Evolutionary conservation across 805 yeast species (phyloP).

Genomic region (Candida mattraensis): DNA sequence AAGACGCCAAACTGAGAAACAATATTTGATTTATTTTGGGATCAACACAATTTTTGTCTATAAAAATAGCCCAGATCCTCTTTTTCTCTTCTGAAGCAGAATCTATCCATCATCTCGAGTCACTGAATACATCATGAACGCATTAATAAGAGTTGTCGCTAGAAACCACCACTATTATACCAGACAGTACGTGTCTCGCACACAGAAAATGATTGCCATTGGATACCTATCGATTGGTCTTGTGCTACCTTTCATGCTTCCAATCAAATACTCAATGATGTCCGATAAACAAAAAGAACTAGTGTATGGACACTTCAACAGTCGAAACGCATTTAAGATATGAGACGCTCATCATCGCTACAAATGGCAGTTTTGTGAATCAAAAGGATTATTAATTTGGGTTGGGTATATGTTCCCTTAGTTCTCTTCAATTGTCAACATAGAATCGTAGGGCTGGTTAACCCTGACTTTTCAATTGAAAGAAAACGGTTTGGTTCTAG

Average conservation of each 20-base stretch:
- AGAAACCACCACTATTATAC: constrained; percentile 15
- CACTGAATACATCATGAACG: constrained; percentile 3
- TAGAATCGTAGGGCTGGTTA: too few relatives aligned
- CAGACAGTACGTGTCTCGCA: constrained; percentile 13
- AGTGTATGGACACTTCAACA: constrained; percentile 30
- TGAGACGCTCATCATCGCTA: constrained; percentile 7
- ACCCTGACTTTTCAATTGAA: too few relatives aligned
- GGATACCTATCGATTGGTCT: constrained; percentile 35
- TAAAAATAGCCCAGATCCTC: not conserved
- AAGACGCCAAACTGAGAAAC: not conserved
- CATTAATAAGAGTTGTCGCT: constrained; percentile 4
- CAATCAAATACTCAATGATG: constrained; percentile 30
- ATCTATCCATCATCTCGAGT: not conserved
- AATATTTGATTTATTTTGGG: too few relatives aligned
- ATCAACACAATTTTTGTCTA: not conserved
- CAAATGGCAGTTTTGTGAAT: not conserved
- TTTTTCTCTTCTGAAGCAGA: not conserved
- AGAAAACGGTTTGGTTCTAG: too few relatives aligned
- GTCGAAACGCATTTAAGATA: constrained; percentile 34
- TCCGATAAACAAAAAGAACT: constrained; percentile 13
- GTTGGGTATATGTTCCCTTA: too few relatives aligned
- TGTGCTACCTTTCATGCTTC: constrained; percentile 36
- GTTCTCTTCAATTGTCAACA: too few relatives aligned
- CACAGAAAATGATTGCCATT: constrained; percentile 28
- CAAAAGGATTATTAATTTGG: not conserved